These are phyloP conservation scores for Laguncularia racemosa DNA, from an alignment of 345 rosid genomes.

Conservation along the genomic window DNA sequence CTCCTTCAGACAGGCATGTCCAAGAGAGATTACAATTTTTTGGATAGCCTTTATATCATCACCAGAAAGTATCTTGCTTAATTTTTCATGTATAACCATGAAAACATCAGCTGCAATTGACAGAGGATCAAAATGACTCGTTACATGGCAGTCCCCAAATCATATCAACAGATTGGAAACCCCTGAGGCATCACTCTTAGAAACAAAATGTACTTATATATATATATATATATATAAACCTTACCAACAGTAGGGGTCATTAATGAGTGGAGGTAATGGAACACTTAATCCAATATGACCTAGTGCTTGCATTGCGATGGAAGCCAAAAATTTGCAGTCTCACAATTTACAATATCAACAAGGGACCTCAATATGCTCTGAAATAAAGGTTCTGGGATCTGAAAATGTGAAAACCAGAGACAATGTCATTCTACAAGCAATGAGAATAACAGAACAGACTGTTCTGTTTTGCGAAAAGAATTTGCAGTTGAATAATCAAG, in stretches of 20 bases:
- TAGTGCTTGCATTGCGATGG: conserved; percentile 90
- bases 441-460: no score
- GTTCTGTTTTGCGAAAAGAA: no score
- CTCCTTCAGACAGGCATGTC: conserved; percentile 76
- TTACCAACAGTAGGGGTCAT: conserved; percentile 61
- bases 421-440: no score
- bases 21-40: conserved; percentile 71
- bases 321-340: conserved; percentile 66
- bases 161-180: background rate
- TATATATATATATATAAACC: background rate
- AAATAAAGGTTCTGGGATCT: conserved; percentile 57
- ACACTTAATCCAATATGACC: conserved; percentile 86
- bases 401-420: conserved; percentile 9
- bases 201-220: no score
- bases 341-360: conserved; percentile 57
- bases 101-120: conserved; percentile 56
- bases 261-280: conserved; percentile 50
- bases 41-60: conserved; percentile 80
- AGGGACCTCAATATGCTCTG: conserved; percentile 61
- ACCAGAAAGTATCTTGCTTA: conserved; percentile 74
- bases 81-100: conserved; percentile 51
- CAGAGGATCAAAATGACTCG: conserved; percentile 4
- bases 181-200: no score
- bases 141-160: background rate
- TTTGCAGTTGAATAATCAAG: no score